These are phyloP conservation scores for Pichia sp. DNA, from an alignment of 1,139 yeast species.

Conservation along the genomic window DNA sequence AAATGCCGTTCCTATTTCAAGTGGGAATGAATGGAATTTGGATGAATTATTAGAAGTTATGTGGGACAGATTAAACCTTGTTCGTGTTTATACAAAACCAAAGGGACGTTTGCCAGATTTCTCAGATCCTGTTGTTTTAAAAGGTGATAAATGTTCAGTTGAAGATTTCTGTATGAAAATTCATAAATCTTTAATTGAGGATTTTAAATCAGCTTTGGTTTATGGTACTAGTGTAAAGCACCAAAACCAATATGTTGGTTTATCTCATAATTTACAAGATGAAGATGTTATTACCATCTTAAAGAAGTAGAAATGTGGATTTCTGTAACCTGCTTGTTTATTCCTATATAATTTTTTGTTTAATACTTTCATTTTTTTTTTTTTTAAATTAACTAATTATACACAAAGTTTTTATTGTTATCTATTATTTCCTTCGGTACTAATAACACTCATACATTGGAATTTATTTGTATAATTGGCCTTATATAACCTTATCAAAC, in stretches of 20 bases:
- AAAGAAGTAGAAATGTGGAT: conserved; percentile 45
- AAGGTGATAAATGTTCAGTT: conserved; percentile 75
- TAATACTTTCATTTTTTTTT: too few relatives aligned
- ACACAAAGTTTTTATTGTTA: neutral
- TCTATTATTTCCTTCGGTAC: conserved; percentile 42
- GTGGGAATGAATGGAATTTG: conserved; percentile 94
- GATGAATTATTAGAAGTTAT: conserved; percentile 88
- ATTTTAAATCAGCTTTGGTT: conserved; percentile 87
- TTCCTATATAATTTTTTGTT: too few relatives aligned
- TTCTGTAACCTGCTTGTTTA: conserved; percentile 8
- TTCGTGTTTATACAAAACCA: conserved; percentile 94
- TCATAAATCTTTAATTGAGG: conserved; percentile 88
- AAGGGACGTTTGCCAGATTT: conserved; percentile 93
- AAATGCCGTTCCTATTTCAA: conserved; percentile 92
- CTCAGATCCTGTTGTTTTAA: conserved; percentile 85
- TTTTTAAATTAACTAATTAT: too few relatives aligned
- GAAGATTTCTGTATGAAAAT: conserved; percentile 96
- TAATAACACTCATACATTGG: conserved; percentile 86
- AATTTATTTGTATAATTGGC: conserved; percentile 79
- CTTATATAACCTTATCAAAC: conserved; percentile 87
- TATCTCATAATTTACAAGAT: conserved; percentile 74
- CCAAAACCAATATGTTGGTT: conserved; percentile 96
- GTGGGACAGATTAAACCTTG: conserved; percentile 90
- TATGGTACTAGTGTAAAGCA: conserved; percentile 92
- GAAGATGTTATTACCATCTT: conserved; percentile 96